Percentiles rank a stretch among this genome's conserved stretches.
These are phyloP conservation scores for Fusarium denticulatum DNA, from an alignment of 2,329 filamentous ascomycete species.

Conservation along the genomic window DNA sequence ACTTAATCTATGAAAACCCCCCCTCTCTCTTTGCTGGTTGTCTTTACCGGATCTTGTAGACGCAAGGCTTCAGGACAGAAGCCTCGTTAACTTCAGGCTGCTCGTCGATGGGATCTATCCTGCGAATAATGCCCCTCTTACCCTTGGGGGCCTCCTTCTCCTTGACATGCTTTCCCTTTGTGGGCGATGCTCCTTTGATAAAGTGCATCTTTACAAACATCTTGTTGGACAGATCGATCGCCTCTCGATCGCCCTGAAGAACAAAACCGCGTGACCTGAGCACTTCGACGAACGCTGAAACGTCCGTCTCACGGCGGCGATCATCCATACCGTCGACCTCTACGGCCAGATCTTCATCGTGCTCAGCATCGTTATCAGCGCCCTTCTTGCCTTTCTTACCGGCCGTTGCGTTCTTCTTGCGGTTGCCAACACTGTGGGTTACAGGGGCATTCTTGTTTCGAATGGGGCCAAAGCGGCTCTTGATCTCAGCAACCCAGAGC, in stretches of 20 bases:
- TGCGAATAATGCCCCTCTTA: slow-evolving; percentile 64
- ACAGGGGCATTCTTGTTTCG: slow-evolving; percentile 56
- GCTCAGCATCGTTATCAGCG: slow-evolving; percentile 58
- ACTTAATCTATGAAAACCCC: slow-evolving; percentile 13
- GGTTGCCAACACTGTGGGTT: slow-evolving; percentile 76
- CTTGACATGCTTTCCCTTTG: slow-evolving; percentile 77
- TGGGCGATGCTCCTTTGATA: slow-evolving; percentile 80
- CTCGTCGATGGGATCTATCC: slow-evolving; percentile 63
- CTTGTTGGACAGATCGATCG: slow-evolving; percentile 87
- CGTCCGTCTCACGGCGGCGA: slow-evolving; percentile 79
- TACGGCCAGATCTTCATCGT: slow-evolving; percentile 69
- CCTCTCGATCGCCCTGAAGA: slow-evolving; percentile 72
- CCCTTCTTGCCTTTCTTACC: slow-evolving; percentile 61
- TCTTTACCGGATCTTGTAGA: slow-evolving; percentile 85
- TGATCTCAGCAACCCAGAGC: slow-evolving; percentile 97
- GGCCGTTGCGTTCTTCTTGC: slow-evolving; percentile 60
- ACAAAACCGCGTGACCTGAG: slow-evolving; percentile 84
- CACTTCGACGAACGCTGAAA: slow-evolving; percentile 86
- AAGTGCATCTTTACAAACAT: slow-evolving; percentile 99
- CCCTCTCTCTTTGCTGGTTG: neutral
- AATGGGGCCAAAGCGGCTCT: slow-evolving; percentile 77
- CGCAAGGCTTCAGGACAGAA: slow-evolving; percentile 85
- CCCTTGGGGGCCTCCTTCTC: slow-evolving; percentile 66
- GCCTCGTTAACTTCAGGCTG: slow-evolving; percentile 72
- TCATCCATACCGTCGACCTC: slow-evolving; percentile 75